Percentiles rank a stretch among this genome's conserved stretches.
Evolutionary conservation across 805 yeast genomes (phyloP).

Genomic region (Geotrichum ghanense): DNA sequence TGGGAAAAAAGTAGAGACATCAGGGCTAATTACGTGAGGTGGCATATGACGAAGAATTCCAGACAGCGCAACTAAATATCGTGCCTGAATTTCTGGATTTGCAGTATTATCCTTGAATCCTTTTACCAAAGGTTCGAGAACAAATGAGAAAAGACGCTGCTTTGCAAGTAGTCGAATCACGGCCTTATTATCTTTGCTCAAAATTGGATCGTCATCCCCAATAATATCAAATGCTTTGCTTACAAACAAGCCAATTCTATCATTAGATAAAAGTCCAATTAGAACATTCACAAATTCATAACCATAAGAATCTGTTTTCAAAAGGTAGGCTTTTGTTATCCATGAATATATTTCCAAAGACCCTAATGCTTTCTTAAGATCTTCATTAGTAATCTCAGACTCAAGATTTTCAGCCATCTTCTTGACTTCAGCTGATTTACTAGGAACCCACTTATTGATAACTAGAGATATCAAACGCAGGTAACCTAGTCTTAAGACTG

Average conservation of each 20-base stretch:
- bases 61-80: slow-evolving; percentile 56
- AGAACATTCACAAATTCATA: slow-evolving; percentile 26
- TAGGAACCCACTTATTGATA: slow-evolving; percentile 42
- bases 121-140: slow-evolving; percentile 44
- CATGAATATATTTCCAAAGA: slow-evolving; percentile 49
- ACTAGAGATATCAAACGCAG: slow-evolving; percentile 44
- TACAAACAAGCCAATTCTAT: slow-evolving; percentile 27
- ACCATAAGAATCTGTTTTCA: slow-evolving; percentile 40
- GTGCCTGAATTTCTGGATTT: slow-evolving; percentile 28
- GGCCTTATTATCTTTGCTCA: slow-evolving; percentile 42
- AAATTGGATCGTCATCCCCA: slow-evolving; percentile 54
- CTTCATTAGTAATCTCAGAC: background rate
- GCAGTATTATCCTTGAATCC: slow-evolving; percentile 27
- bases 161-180: slow-evolving; percentile 62
- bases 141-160: slow-evolving; percentile 60
- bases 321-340: slow-evolving; percentile 58
- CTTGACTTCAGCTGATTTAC: slow-evolving; percentile 14
- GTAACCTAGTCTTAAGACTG: slow-evolving; percentile 38
- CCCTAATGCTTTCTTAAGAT: background rate
- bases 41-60: slow-evolving; percentile 56
- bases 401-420: background rate
- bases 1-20: slow-evolving; percentile 55
- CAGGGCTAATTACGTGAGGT: slow-evolving; percentile 49
- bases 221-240: slow-evolving; percentile 54
- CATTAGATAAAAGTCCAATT: slow-evolving; percentile 27